Conservation (phyloP, 495 filamentous ascomycete species). For the Tuber umbilicatum region DNA sequence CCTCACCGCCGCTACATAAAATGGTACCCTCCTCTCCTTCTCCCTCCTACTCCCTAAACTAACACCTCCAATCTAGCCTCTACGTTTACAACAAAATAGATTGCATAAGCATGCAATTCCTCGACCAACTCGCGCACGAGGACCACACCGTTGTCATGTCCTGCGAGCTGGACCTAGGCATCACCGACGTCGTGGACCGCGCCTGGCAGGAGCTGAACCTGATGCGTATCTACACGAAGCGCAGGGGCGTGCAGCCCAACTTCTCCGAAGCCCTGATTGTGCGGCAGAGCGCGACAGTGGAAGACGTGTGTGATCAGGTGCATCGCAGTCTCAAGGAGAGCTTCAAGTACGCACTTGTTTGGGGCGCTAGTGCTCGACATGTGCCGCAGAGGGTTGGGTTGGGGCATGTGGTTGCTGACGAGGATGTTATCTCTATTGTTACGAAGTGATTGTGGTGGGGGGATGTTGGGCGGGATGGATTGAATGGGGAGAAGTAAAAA, state of each 20-base stretch:
- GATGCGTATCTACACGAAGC: conserved; percentile 92
- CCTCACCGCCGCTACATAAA: conserved; percentile 94
- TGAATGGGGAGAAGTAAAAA: background rate
- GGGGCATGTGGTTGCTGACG: conserved; percentile 78
- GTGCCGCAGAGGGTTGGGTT: conserved; percentile 90
- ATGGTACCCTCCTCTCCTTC: conserved; percentile 44
- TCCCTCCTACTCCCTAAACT: background rate
- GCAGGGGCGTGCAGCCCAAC: conserved; percentile 85
- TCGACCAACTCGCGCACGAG: conserved; percentile 86
- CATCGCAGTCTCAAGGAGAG: conserved; percentile 94
- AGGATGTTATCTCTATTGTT: conserved; percentile 98
- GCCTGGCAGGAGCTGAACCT: conserved; percentile 92
- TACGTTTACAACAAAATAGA: conserved; percentile 99
- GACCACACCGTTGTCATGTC: conserved; percentile 94
- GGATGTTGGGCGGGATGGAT: background rate
- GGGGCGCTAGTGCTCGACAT: conserved; percentile 93
- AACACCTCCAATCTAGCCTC: conserved; percentile 52
- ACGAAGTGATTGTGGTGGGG: conserved; percentile 50
- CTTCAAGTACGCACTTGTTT: conserved; percentile 97
- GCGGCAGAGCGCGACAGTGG: conserved; percentile 74
- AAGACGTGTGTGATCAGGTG: conserved; percentile 94
- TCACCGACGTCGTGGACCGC: conserved; percentile 87
- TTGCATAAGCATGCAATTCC: conserved; percentile 83
- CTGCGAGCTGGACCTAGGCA: conserved; percentile 95
- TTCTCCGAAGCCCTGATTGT: conserved; percentile 94